These are phyloP conservation scores for Scleroderma citrinum DNA, from an alignment of 768 basidiomycete species.

Conservation along the genomic window DNA sequence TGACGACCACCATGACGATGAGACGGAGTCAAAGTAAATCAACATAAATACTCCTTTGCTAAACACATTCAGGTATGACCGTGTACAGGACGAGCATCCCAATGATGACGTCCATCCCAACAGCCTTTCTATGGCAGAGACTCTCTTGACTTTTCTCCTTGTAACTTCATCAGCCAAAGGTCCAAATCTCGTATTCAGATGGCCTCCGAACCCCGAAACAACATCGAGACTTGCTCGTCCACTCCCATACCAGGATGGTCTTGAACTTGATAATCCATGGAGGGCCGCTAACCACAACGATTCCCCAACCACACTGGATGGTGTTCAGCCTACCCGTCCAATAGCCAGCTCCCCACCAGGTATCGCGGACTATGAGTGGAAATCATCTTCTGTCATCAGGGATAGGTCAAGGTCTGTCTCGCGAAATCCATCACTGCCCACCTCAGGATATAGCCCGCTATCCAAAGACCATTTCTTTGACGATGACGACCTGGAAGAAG, in stretches of 20 bases:
- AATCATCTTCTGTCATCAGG: constrained; percentile 42
- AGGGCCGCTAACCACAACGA: constrained; percentile 53
- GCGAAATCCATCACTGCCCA: constrained; percentile 35
- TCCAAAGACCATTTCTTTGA: constrained; percentile 37
- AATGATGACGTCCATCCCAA: too few species aligned
- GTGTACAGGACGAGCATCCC: too few species aligned
- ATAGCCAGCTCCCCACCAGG: constrained; percentile 14
- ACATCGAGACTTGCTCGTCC: constrained; percentile 70
- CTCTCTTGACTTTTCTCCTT: constrained; percentile 73
- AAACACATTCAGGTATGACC: too few species aligned
- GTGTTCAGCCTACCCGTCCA: constrained; percentile 4
- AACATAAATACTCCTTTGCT: too few species aligned
- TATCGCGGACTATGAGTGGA: constrained; percentile 57
- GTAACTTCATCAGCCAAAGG: constrained; percentile 83
- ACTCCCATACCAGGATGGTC: constrained; percentile 41
- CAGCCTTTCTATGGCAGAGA: constrained; percentile 54
- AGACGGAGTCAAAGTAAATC: too few species aligned
- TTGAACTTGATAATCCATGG: constrained; percentile 69
- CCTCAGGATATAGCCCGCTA: constrained; percentile 50
- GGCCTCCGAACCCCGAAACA: constrained; percentile 69
- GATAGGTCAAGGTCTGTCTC: constrained; percentile 51
- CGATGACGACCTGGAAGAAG: constrained; percentile 27
- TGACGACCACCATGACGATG: background rate
- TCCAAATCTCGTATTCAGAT: constrained; percentile 72
- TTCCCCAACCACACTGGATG: constrained; percentile 19